These are phyloP conservation scores for Echeveria elegans DNA, from an alignment of 164 flowering plant genomes.

Conservation along the genomic window DNA sequence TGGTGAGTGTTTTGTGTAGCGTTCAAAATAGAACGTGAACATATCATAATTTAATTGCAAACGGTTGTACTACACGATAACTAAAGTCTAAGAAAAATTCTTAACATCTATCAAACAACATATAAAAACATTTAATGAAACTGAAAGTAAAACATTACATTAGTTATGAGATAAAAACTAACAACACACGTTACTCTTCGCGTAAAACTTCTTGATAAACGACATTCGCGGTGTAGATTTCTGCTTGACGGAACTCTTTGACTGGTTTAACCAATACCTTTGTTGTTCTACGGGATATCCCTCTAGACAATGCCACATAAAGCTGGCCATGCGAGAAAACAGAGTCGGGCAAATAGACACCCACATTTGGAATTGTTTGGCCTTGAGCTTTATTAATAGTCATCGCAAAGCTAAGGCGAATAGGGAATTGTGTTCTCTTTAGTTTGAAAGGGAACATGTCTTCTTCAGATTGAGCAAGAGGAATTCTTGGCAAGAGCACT, in stretches of 20 bases:
- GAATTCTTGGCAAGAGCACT: slow-evolving; percentile 4
- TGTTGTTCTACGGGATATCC: background rate
- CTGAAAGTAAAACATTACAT: too few species aligned
- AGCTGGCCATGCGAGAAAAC: slow-evolving; percentile 8
- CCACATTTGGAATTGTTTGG: background rate
- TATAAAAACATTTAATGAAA: too few species aligned
- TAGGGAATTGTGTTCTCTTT: slow-evolving; percentile 6
- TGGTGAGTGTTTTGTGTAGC: too few species aligned
- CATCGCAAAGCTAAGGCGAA: slow-evolving; percentile 2
- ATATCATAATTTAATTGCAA: too few species aligned
- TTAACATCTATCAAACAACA: too few species aligned
- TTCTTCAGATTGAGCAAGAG: background rate
- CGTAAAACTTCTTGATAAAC: background rate
- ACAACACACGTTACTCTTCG: too few species aligned
- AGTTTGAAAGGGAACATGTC: background rate
- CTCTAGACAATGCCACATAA: slow-evolving; percentile 6
- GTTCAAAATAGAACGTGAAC: too few species aligned
- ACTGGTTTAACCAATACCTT: background rate
- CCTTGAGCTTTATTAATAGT: slow-evolving; percentile 10
- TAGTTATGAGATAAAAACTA: too few species aligned
- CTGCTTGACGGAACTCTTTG: background rate
- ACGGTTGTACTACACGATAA: too few species aligned
- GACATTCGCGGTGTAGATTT: background rate
- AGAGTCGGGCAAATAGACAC: slow-evolving; percentile 4
- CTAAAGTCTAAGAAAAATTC: too few species aligned